Base-by-base conservation (phyloP, 495 filamentous ascomycete genomes). In the Xylaria longipes region DNA sequence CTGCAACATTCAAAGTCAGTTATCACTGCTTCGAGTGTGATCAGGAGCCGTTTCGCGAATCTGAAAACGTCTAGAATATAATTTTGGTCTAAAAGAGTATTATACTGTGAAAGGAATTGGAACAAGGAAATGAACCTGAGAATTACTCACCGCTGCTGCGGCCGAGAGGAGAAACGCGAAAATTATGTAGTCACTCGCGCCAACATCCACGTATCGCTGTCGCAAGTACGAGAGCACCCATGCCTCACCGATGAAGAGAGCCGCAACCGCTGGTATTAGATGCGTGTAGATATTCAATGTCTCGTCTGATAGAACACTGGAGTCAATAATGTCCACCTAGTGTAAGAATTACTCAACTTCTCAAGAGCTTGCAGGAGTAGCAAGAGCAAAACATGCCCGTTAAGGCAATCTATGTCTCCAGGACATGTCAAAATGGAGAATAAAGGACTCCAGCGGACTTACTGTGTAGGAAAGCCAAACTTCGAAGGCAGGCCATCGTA, bases 231-330 rank as follows among this genome's bases (percentile, higher is more conserved):
- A 52, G 17, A 71, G 25, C 5, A 74, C 33, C 43, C 73, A 79
- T 20, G 62, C 72, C 33, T 74, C 63, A 0, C 77, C 73, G 48
- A 41, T 33, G 35, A 73, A 46, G 77, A 82, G 33, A 71, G 79
- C 6, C 25, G 62, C 68, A 61, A 37, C 57, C 14, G 76, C 84
- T 0, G 84, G 81, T 0, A 94, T 72, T 5, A 96, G 84, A 79
- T 96, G 93, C 3, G 91, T 89, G 75, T 93, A 94, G 70, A 96
- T 94, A 76, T 95, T 96, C 54, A 95, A 87, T 2, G 90, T 89
- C 80, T 96, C 92, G 77, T 96, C n/a, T n/a, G n/a, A n/a, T n/a
- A n/a, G n/a, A n/a, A n/a, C n/a, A n/a, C n/a, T n/a, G n/a, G n/a
- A n/a, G n/a, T n/a, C n/a, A n/a, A n/a, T n/a, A n/a, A n/a, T n/a